Evolutionary conservation across 1,284 basidiomycete species (phyloP).

Genomic region (Amylostereum areolatum): DNA sequence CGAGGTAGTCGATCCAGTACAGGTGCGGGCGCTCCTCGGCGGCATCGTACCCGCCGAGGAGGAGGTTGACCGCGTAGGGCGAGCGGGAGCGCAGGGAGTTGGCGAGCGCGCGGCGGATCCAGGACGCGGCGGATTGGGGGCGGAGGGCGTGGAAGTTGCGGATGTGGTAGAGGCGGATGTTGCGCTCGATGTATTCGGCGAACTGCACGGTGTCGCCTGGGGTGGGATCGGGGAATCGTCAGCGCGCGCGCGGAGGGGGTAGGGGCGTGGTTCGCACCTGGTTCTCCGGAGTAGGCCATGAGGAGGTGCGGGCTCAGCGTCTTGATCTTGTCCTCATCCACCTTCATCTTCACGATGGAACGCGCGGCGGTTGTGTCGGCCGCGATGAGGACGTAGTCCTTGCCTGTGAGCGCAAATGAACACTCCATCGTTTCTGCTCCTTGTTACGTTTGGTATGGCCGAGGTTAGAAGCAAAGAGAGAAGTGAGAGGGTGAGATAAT

Average conservation of each 20-base stretch:
- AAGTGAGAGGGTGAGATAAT: too few species aligned
- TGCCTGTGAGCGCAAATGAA: conserved; percentile 76
- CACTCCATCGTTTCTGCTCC: conserved; percentile 74
- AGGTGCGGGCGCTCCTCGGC: conserved; percentile 63
- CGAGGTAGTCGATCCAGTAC: conserved; percentile 96
- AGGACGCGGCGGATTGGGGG: conserved; percentile 87
- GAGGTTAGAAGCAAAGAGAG: too few species aligned
- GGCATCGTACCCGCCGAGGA: conserved; percentile 90
- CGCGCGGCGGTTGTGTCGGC: conserved; percentile 87
- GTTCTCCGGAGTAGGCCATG: conserved; percentile 94
- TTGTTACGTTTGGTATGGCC: too few species aligned
- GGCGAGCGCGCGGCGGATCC: conserved; percentile 90
- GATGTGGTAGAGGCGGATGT: conserved; percentile 94
- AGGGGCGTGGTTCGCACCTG: conserved; percentile 54
- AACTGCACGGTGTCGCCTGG: conserved; percentile 95
- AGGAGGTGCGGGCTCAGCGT: conserved; percentile 85
- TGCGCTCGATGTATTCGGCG: conserved; percentile 93
- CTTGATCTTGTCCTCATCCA: conserved; percentile 97
- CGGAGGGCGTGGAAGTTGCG: conserved; percentile 87
- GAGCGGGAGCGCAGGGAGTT: conserved; percentile 84
- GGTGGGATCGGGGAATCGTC: too few species aligned
- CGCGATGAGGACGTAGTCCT: conserved; percentile 88
- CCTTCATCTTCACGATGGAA: conserved; percentile 97
- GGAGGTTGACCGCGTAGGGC: conserved; percentile 89
- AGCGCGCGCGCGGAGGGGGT: not conserved